These are phyloP conservation scores for Edaphochlamys debaryana DNA, from an alignment of 139 green algal genomes.

Conservation along the genomic window DNA sequence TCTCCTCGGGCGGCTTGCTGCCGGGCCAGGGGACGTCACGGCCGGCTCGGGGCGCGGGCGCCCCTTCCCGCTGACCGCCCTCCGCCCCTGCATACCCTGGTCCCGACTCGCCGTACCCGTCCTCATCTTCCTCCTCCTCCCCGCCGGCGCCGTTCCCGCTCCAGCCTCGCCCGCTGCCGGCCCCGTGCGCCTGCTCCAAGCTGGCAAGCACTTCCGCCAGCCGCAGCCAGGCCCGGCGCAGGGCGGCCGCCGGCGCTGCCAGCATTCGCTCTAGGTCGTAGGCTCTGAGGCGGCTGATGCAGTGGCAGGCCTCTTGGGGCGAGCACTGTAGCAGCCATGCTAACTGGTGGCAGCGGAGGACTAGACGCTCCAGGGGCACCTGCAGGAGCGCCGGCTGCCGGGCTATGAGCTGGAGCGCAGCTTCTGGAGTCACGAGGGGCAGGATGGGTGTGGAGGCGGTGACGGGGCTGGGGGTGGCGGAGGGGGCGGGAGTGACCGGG, in stretches of 20 bases:
- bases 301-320: background rate
- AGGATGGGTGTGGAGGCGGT: too few species aligned
- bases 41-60: background rate
- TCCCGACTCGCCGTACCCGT: background rate
- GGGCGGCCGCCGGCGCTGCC: background rate
- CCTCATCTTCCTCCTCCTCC: background rate
- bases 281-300: background rate
- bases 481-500: too few species aligned
- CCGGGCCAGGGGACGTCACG: too few species aligned
- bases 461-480: too few species aligned
- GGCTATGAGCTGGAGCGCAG: background rate
- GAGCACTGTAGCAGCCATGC: background rate
- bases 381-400: conserved; percentile 22
- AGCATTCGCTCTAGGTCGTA: conserved; percentile 12
- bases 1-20: too few species aligned
- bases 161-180: background rate
- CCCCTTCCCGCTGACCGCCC: too few species aligned
- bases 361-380: background rate
- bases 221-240: background rate
- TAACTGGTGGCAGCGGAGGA: background rate
- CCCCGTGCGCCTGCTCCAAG: too few species aligned
- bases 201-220: background rate
- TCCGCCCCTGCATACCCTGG: too few species aligned
- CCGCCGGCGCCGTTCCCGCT: background rate
- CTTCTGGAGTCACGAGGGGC: too few species aligned